phyloP scores from a whole-genome alignment of 352 stramenopile genomes.

The Thraustotheca clavata region DNA sequence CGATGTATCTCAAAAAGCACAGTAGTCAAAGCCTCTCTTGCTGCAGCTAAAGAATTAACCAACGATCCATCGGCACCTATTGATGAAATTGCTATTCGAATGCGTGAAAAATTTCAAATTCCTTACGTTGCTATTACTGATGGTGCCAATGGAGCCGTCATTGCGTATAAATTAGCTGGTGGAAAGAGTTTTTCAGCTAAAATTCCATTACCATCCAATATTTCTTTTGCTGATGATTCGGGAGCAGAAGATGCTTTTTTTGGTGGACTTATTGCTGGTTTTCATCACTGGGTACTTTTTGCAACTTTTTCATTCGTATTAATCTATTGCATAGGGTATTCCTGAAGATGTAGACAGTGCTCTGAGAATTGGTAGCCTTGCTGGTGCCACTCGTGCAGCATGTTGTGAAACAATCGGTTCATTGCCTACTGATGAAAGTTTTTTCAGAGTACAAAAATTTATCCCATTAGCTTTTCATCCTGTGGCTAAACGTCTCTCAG shows the following conservation, averaged over 20 bases:
- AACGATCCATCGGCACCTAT: conserved; percentile 1
- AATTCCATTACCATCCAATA: not conserved
- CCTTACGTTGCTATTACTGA: conserved; percentile 14
- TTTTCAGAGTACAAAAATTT: not conserved
- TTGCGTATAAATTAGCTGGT: conserved; percentile 2
- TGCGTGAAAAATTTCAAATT: conserved; percentile 8
- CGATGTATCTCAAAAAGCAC: conserved; percentile 16
- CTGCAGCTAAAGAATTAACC: not conserved
- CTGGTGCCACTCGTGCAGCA: not conserved
- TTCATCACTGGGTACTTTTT: conserved; percentile 15
- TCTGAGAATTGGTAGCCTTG: conserved; percentile 6
- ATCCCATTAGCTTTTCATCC: not conserved
- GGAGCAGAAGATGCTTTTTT: conserved; percentile 20
- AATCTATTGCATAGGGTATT: not conserved
- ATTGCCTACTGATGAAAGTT: not conserved
- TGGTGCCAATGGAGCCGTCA: not conserved
- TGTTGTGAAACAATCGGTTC: conserved; percentile 2
- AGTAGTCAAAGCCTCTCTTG: conserved; percentile 9
- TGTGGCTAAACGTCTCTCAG: not conserved
- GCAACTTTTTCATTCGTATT: not conserved
- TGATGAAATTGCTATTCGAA: conserved; percentile 7
- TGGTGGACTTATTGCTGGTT: conserved; percentile 15
- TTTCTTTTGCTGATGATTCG: not conserved
- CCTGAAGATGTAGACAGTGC: not conserved
- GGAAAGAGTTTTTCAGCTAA: not conserved